Evolutionary conservation across 768 basidiomycete genomes (phyloP).

Genomic region (Aureoboletus auriporus): DNA sequence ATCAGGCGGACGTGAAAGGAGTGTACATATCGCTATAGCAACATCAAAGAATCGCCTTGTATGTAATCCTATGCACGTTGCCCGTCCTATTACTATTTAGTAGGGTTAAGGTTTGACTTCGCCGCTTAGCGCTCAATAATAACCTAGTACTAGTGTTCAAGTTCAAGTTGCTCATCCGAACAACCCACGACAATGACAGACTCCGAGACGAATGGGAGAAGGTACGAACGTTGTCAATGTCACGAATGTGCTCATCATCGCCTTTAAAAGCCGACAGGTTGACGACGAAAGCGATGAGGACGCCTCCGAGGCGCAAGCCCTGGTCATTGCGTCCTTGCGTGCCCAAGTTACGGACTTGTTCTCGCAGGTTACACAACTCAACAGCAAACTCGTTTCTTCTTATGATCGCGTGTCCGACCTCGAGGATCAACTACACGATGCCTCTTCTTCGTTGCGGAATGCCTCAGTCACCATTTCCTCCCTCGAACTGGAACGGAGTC

Average conservation of each 20-base stretch:
- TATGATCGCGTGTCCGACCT: slow-evolving; percentile 92
- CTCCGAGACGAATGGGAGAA: slow-evolving; percentile 5
- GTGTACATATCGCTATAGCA: not conserved
- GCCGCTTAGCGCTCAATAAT: too few species aligned
- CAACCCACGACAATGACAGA: slow-evolving; percentile 11
- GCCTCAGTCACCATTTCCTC: slow-evolving; percentile 67
- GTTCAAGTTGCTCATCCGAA: not conserved
- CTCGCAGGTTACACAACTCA: slow-evolving; percentile 86
- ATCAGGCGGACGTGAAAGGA: slow-evolving; percentile 27
- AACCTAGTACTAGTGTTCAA: too few species aligned
- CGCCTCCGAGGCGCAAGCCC: slow-evolving; percentile 66
- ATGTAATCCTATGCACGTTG: too few species aligned
- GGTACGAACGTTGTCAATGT: slow-evolving; percentile 9
- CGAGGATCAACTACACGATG: slow-evolving; percentile 81
- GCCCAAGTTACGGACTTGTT: slow-evolving; percentile 82
- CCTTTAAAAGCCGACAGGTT: not conserved
- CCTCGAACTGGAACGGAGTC: slow-evolving; percentile 79
- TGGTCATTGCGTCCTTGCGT: slow-evolving; percentile 78
- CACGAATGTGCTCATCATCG: slow-evolving; percentile 4
- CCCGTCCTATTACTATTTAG: too few species aligned
- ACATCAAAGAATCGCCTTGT: too few species aligned
- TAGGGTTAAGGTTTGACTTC: slow-evolving; percentile 16
- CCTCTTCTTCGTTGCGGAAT: slow-evolving; percentile 53
- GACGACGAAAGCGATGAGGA: slow-evolving; percentile 27
- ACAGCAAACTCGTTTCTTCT: slow-evolving; percentile 86